Percentiles rank a stretch among this genome's conserved stretches.
Evolutionary conservation across 352 stramenopile species (phyloP).

Genomic region (Pelagophyceae sp.): DNA sequence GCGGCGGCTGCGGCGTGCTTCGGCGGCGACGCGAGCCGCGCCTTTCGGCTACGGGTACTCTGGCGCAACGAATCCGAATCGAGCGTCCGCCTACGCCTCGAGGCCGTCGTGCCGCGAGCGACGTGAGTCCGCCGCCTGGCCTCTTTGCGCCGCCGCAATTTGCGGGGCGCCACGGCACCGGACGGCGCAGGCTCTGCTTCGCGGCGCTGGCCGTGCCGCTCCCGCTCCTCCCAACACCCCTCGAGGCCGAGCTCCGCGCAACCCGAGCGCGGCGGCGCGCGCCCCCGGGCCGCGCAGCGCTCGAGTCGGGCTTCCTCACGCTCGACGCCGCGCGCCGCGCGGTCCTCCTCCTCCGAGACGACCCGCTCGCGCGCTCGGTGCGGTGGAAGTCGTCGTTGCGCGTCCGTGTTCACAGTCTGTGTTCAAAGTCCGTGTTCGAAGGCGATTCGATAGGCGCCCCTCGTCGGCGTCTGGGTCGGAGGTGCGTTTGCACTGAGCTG

Average conservation of each 20-base stretch:
- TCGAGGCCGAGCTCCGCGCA: neutral
- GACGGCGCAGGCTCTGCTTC: neutral
- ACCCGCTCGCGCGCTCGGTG: neutral
- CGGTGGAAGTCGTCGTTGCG: too few relatives aligned
- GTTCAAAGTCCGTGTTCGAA: too few relatives aligned
- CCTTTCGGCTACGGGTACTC: too few relatives aligned
- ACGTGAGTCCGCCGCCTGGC: neutral
- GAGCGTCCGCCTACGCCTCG: neutral
- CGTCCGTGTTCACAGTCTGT: too few relatives aligned
- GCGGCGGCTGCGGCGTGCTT: too few relatives aligned
- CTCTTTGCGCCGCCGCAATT: neutral
- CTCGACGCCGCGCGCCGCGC: neutral
- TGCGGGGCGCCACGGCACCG: neutral
- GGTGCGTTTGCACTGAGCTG: neutral
- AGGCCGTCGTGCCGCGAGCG: neutral
- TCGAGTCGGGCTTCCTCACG: neutral
- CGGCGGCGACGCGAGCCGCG: too few relatives aligned
- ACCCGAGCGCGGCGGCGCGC: neutral
- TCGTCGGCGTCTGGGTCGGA: conserved; percentile 6
- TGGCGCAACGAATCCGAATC: too few relatives aligned
- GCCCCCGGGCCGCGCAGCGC: neutral
- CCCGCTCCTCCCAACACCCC: neutral
- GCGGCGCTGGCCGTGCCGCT: neutral
- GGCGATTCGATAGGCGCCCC: too few relatives aligned
- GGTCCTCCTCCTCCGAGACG: neutral